Base-by-base conservation (phyloP, 1,139 yeast species). In the Zygotorulaspora mrakii region DNA sequence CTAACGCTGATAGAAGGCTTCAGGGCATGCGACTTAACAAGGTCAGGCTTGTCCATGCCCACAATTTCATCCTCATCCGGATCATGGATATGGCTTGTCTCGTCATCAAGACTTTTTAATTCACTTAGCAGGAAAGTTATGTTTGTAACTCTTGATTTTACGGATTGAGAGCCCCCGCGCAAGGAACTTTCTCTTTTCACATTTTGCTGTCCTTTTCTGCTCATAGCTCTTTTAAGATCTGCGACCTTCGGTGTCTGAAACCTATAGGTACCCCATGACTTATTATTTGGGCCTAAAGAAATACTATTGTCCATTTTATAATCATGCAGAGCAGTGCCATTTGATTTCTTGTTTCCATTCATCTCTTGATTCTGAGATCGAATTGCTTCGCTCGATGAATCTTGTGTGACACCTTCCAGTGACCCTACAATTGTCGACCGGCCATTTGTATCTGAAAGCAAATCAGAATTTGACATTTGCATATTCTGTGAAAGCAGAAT, bases 31-130 rank as follows among this genome's bases (percentile, higher is more conserved):
- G 63, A 54, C 35, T 59, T 50, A 8, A 59, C 61, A 5, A 57
- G 43, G 30, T 57, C 62, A 11, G 46, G 36, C 31, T 52, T 57
- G 32, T 59, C 63, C 33, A 61, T 37, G 3, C 61, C 65, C 12
- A 53, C 48, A 6, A 57, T 51, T 16, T 59, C 60, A 36, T 59
- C 65, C 36, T 61, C 65, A 43, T 60, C 63, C 3, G 64, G 63
- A 45, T 60, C 64, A 18, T 46, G 45, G 23, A 61, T 54, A 28
- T 48, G 56, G 14, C 50, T 44, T 9, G 43, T 50, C 13, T 54
- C 55, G 26, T 43, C 44, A 12, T 50, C 53, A 25, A 39, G 40
- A 28, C 49, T 53, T 32, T 51, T 55, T 12, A 62, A 42, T 42
- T 62, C 66, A 34, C 54, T 54, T 12, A 62, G 45, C 28, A 62